Base-by-base conservation (phyloP, 2,329 filamentous ascomycete genomes). In the Neopestalotiopsis sp. region DNA sequence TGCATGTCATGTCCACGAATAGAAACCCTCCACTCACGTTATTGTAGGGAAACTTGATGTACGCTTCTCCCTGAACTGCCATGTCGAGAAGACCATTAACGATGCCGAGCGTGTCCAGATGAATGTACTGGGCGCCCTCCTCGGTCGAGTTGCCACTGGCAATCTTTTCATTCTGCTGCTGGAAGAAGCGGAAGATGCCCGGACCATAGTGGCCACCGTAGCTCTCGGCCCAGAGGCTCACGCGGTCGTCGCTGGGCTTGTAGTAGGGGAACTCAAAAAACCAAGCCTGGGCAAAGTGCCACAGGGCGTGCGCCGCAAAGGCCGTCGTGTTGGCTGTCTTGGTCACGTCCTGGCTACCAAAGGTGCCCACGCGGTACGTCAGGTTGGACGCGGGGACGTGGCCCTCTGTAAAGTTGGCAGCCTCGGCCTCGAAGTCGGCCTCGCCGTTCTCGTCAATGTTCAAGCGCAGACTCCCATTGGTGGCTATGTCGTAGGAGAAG, bases 251-350 rank as follows among this genome's bases (percentile, higher is more conserved):
- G 64, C 88, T 87, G 5, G 88, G 88, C 73, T 82, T 79, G 76
- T 89, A 89, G 65, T 83, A 81, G 0, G 87, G 86, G 68, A 89
- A 89, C 67, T 84, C 81, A 12, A 80, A 82, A 72, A 91, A 76
- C 80, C 87, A 89, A 7, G 81, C 83, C 74, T 90, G 87, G n/a
- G 88, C 78, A 71, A 90, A 89, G 73, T 90, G 87, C 89, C 89
- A 91, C 3, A 87, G 79, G 6, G 88, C 84, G 69, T 82, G 81
- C n/a, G 86, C 86, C 2, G 85, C 86, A 64, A 84, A 83, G 14
- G 79, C 77, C 9, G 84, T 85, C 1, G 83, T 85, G 68, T 85
- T 85, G 13, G 85, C 79, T 2, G 86, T 87, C 34, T 77, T 76
- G 32, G 76, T 79, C 2, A 73, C 69, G 67, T 87, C 82, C 14